Percentiles rank a stretch among this genome's conserved stretches.
Evolutionary conservation across 2,329 filamentous ascomycete genomes (phyloP).

Genomic region (Zasmidium citrigriseum): DNA sequence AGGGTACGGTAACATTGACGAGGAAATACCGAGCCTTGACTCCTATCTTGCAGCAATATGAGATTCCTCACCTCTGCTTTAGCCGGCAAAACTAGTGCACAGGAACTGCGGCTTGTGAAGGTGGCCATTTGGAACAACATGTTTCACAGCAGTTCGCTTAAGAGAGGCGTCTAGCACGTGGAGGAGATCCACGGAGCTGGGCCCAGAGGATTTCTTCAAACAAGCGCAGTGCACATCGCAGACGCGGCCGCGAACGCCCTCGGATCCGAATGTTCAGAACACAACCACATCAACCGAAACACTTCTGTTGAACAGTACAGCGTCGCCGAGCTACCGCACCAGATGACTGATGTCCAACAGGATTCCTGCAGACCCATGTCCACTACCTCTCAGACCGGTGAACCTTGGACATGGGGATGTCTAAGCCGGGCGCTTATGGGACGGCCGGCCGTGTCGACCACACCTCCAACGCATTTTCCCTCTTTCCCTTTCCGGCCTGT

Average conservation of each 20-base stretch:
- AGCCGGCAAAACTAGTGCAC: not conserved
- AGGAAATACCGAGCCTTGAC: not conserved
- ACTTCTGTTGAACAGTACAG: too few relatives aligned
- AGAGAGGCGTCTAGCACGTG: constrained; percentile 1
- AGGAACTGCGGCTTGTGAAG: not conserved
- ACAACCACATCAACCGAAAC: not conserved
- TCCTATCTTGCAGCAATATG: not conserved
- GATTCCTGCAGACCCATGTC: not conserved
- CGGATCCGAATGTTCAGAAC: not conserved
- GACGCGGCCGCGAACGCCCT: not conserved
- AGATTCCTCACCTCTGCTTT: not conserved
- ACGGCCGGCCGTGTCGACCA: not conserved
- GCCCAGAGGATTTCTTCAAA: not conserved
- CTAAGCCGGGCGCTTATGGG: constrained; percentile 2
- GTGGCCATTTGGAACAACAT: constrained; percentile 1
- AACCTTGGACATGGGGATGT: constrained; percentile 3
- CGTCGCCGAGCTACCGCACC: not conserved
- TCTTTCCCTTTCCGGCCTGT: not conserved
- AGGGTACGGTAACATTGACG: not conserved
- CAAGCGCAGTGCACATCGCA: not conserved
- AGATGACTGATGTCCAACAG: not conserved
- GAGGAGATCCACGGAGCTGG: not conserved
- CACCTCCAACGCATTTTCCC: not conserved
- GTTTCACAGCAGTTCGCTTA: constrained; percentile 4
- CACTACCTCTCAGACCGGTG: not conserved